Base-by-base conservation (phyloP, 2,329 filamentous ascomycete genomes). In the Aspergillus pseudoterreus region DNA sequence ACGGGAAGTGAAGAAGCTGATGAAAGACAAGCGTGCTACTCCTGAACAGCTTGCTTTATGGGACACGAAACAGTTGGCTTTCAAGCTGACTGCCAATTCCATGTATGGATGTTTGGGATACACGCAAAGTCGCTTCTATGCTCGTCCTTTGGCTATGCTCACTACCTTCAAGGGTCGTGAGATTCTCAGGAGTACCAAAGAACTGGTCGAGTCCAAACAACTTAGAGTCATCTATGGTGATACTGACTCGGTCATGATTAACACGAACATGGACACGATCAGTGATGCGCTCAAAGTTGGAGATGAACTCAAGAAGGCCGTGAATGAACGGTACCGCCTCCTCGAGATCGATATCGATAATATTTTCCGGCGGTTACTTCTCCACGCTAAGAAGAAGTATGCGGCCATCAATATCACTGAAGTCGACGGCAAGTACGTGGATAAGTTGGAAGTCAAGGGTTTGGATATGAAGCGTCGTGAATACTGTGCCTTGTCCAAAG, bases 221-320 rank as follows among this genome's bases (percentile, higher is more conserved):
- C 81, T 99, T 27, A 88, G 94, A 65, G 94, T 99, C 69, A 97
- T 99, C 57, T 99, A 99, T 63, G 94, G 94, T 76, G 94, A 99
- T 73, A 99, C 94, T 11, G 94, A 99, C 73, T 99, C 94, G 8
- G 94, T 99, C 74, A 99, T 99, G 94, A 97, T 99, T 78, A 99
- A 99, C 67, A 95, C 94, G 57, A 97, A 97, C 66, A 91, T 94
- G 50, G 90, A 96, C 72, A 95, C 88, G 59, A 88, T 97, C 27
- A 84, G 88, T 30, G 91, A 95, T 63, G 94, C 94, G 1, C 77
- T 96, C 62, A 92, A 88, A 66, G 88, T 99, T 47, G 95, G 94
- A 51, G 86, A 90, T 42, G 90, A 97, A 57, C 97, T 99, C 80
- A 97, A 96, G 75, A 87, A 85, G 63, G 84, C 90, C 21, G 94